A percentile compares a stretch with the other conserved stretches of the same genome.
Conservation (phyloP, 169 alveolate species). For the Plasmodium yoelii region DNA sequence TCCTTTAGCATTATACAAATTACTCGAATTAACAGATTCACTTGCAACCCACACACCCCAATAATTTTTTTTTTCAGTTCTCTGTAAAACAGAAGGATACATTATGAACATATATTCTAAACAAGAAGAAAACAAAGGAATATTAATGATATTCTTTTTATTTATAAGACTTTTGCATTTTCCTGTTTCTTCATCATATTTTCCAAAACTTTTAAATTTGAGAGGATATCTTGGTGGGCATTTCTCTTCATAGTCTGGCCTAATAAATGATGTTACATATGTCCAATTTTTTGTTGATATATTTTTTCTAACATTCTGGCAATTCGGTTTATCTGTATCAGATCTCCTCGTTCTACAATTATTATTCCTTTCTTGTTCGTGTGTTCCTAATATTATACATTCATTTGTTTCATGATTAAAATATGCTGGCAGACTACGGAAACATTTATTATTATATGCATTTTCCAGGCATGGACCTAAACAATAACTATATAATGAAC, state of each 20-base stretch:
- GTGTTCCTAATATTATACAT: slow-evolving; percentile 72
- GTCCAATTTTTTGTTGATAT: slow-evolving; percentile 51
- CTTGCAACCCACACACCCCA: slow-evolving; percentile 69
- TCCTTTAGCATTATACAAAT: slow-evolving; percentile 12
- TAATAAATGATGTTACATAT: slow-evolving; percentile 56
- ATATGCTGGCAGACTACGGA: slow-evolving; percentile 64
- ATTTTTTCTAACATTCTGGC: slow-evolving; percentile 43
- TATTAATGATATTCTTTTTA: background rate
- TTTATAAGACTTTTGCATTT: slow-evolving; percentile 48
- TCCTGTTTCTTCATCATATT: slow-evolving; percentile 59
- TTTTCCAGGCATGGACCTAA: slow-evolving; percentile 62
- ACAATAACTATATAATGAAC: slow-evolving; percentile 64
- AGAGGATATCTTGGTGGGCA: slow-evolving; percentile 73
- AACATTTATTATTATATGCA: slow-evolving; percentile 37
- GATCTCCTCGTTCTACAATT: slow-evolving; percentile 23
- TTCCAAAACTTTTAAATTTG: slow-evolving; percentile 53
- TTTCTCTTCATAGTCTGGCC: slow-evolving; percentile 76
- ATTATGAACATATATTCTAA: slow-evolving; percentile 47
- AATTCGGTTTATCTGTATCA: slow-evolving; percentile 41
- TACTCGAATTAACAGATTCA: slow-evolving; percentile 23
- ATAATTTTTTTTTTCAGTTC: background rate
- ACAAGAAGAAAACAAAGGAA: slow-evolving; percentile 13
- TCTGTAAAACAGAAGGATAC: background rate
- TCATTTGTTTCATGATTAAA: slow-evolving; percentile 64
- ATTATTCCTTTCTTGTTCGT: slow-evolving; percentile 48